Evolutionary conservation across 2,329 filamentous ascomycete genomes (phyloP).

Genomic region (Neocatenulostroma microsporum): DNA sequence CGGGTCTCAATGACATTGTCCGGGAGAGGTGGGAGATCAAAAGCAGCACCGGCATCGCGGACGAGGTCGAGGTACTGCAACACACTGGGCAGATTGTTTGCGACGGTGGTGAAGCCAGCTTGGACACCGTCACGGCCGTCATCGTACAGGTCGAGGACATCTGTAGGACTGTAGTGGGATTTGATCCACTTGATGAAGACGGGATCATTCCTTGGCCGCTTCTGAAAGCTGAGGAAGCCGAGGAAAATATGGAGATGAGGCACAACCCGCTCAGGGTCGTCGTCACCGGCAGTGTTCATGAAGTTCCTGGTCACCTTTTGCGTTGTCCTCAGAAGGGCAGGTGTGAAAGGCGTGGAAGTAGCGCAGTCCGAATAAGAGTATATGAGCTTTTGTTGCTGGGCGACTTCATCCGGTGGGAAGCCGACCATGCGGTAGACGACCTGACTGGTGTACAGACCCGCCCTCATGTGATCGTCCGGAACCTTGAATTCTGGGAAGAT

Average conservation of each 20-base stretch:
- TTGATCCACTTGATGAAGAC: constrained; percentile 7
- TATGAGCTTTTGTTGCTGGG: neutral
- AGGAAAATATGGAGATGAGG: constrained; percentile 10
- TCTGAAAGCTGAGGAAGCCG: constrained; percentile 5
- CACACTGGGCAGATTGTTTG: constrained; percentile 7
- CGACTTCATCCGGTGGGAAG: neutral
- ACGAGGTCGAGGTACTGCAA: constrained; percentile 12
- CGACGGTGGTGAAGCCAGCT: constrained; percentile 6
- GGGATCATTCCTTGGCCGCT: constrained; percentile 1
- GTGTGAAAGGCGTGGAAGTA: neutral
- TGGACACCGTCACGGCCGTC: neutral
- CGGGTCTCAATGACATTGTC: constrained; percentile 2
- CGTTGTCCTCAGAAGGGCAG: constrained; percentile 3
- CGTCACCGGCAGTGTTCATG: neutral
- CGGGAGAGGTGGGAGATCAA: constrained; percentile 4
- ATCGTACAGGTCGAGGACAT: neutral
- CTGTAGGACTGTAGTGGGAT: constrained; percentile 3
- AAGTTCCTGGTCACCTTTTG: constrained; percentile 8
- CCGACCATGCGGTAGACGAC: constrained; percentile 6
- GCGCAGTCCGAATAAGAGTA: constrained; percentile 10
- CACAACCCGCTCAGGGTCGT: neutral
- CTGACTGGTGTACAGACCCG: constrained; percentile 6
- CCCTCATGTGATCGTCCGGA: neutral
- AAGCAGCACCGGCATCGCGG: constrained; percentile 4
- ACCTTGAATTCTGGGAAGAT: constrained; percentile 6